Percentiles rank a stretch among this genome's conserved stretches.
These are phyloP conservation scores for Euptelea pleiosperma DNA, from an alignment of 164 flowering plant species.

Conservation along the genomic window DNA sequence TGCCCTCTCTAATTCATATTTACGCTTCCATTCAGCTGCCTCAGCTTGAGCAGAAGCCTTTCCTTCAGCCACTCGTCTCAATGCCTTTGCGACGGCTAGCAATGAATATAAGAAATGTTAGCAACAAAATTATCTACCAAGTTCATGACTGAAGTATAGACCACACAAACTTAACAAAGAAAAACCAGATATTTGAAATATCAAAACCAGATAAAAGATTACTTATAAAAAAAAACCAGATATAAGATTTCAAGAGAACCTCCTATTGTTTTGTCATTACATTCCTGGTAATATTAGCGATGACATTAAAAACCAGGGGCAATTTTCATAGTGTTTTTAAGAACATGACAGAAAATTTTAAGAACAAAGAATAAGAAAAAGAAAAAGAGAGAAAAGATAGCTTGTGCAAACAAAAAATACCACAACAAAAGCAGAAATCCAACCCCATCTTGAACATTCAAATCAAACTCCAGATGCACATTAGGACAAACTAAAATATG, in stretches of 20 bases:
- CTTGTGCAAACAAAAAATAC: background rate
- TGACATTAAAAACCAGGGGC: background rate
- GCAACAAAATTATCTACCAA: background rate
- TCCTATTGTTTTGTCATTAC: background rate
- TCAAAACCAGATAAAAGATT: background rate
- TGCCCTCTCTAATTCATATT: slow-evolving; percentile 75
- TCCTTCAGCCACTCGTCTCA: slow-evolving; percentile 81
- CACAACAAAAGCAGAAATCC: too few species aligned
- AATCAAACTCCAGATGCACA: too few species aligned
- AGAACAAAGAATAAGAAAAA: too few species aligned
- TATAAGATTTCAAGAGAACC: background rate
- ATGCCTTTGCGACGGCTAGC: slow-evolving; percentile 89
- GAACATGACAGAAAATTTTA: too few species aligned
- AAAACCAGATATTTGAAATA: background rate
- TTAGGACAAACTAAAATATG: too few species aligned
- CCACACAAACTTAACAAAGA: background rate
- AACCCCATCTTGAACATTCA: background rate
- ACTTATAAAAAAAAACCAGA: background rate
- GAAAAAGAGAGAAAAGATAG: background rate
- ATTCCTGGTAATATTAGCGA: too few species aligned
- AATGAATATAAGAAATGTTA: slow-evolving; percentile 10
- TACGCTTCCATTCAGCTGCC: slow-evolving; percentile 99
- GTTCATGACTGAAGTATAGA: background rate
- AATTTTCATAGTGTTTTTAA: too few species aligned
- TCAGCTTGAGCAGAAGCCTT: slow-evolving; percentile 98